Base-by-base conservation (phyloP, 2,329 filamentous ascomycete genomes). In the Talaromyces pinophilus region DNA sequence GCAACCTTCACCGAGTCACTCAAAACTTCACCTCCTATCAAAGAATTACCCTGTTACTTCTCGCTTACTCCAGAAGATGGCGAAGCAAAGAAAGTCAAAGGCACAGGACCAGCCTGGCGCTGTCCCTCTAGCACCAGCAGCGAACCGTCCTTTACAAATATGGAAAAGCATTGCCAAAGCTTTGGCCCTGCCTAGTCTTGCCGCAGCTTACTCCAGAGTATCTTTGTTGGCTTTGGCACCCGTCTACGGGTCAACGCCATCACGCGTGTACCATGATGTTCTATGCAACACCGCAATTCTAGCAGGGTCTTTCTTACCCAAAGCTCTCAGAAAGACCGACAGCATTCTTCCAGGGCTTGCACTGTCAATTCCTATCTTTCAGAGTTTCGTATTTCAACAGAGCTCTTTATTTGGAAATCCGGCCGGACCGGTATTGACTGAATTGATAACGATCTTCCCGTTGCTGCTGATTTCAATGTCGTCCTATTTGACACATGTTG, bases 241-340 rank as follows among this genome's bases (percentile, higher is more conserved):
- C 1, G 90, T 96, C 11, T 98, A 96, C 78, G 95, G 95, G 62
- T 88, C 89, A 17, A 91, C 96, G 44, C 91, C 94, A 1, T 84
- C 92, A 0, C 85, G 87, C 1, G 82, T 90, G 70, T 90, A 89
- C 77, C 94, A 97, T 76, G 80, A 84, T 62, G 85, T 86, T 74
- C 84, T 88, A 67, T 81, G 92, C 69, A 88, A 88, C 71, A 81
- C 86, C 3, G 88, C 87, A 33, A 87, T 88, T 68, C 89, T 93
- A 68, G 77, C 88, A 17, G 92, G 92, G 40, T 92, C 92, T 86
- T 85, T 91, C 8, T 83, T 85, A 30, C 75, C 77, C 67, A 76
- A 72, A 67, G 88, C 77, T 79, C 82, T 74, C 44, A 85, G 74
- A 77, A 83, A 75, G 77, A 85, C 66, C 72, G 80, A 73, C 71